A percentile compares a stretch with the other conserved stretches of the same genome.
Evolutionary conservation across 768 basidiomycete genomes (phyloP).

Genomic region (Lactifluus volemus): DNA sequence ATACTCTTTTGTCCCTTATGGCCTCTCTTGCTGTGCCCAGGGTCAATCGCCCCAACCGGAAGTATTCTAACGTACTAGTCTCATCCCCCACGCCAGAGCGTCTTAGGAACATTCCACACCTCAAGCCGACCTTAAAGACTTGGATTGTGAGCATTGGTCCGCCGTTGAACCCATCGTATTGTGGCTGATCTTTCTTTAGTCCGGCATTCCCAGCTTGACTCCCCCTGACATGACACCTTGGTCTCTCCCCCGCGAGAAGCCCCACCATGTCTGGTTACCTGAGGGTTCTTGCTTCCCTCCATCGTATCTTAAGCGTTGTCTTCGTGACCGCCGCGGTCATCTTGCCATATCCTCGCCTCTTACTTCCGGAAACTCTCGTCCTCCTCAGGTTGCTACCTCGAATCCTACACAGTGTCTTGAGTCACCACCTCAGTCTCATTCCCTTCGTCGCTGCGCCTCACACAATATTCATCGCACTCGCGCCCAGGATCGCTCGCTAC

Average conservation of each 20-base stretch:
- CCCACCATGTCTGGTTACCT: constrained; percentile 14
- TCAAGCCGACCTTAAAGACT: constrained; percentile 13
- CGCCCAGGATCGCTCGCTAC: neutral
- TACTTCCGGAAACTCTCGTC: neutral
- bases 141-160: constrained; percentile 17
- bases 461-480: neutral
- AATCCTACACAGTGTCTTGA: neutral
- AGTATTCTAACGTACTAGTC: constrained; percentile 13
- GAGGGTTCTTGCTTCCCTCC: constrained; percentile 21
- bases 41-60: constrained; percentile 1
- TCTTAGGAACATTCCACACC: constrained; percentile 10
- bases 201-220: neutral
- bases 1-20: constrained; percentile 11
- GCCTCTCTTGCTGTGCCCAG: constrained; percentile 16
- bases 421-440: constrained; percentile 1
- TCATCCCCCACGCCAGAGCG: constrained; percentile 16
- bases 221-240: constrained; percentile 18
- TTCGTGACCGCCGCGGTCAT: constrained; percentile 1
- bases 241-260: constrained; percentile 13
- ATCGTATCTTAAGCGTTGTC: constrained; percentile 1
- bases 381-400: neutral
- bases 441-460: constrained; percentile 12
- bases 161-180: neutral
- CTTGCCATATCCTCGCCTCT: neutral
- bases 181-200: constrained; percentile 3